Conservation (phyloP, 768 basidiomycete genomes). For the Termitomyces sp. region DNA sequence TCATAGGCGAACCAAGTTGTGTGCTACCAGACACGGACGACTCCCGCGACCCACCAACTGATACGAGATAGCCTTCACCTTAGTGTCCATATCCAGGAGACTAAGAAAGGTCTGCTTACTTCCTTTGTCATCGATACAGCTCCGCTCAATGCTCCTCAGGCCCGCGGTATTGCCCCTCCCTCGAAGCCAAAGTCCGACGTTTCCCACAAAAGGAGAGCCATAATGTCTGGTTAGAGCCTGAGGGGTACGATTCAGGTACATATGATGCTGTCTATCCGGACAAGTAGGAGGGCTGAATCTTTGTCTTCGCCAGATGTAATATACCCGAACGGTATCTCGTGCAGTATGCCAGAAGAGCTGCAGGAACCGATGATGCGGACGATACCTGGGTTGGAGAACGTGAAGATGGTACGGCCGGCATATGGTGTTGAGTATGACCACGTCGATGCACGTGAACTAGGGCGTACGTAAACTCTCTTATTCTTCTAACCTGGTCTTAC, state of each 20-base stretch:
- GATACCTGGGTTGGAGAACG: constrained; percentile 81
- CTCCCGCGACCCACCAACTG: constrained; percentile 67
- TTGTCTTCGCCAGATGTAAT: constrained; percentile 56
- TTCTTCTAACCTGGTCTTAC: background rate
- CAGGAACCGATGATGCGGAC: constrained; percentile 84
- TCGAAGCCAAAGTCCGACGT: constrained; percentile 82
- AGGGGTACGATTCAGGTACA: constrained; percentile 83
- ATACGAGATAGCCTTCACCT: constrained; percentile 72
- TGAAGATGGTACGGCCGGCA: constrained; percentile 77
- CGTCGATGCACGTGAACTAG: constrained; percentile 80
- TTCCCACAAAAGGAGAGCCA: constrained; percentile 72
- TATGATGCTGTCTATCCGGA: constrained; percentile 1
- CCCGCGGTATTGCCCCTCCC: constrained; percentile 87
- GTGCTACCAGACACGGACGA: constrained; percentile 76
- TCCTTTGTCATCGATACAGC: background rate
- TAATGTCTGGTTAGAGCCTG: constrained; percentile 86
- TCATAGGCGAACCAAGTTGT: constrained; percentile 65
- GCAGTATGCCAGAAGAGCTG: constrained; percentile 81
- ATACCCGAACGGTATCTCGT: constrained; percentile 89
- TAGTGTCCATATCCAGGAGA: constrained; percentile 85
- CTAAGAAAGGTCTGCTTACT: constrained; percentile 62
- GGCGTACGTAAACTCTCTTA: constrained; percentile 40
- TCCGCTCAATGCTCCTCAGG: constrained; percentile 37
- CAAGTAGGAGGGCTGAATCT: background rate
- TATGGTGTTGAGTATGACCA: constrained; percentile 95